These are phyloP conservation scores for Paecilomyces niveus DNA, from an alignment of 2,329 filamentous ascomycete species.

Conservation along the genomic window DNA sequence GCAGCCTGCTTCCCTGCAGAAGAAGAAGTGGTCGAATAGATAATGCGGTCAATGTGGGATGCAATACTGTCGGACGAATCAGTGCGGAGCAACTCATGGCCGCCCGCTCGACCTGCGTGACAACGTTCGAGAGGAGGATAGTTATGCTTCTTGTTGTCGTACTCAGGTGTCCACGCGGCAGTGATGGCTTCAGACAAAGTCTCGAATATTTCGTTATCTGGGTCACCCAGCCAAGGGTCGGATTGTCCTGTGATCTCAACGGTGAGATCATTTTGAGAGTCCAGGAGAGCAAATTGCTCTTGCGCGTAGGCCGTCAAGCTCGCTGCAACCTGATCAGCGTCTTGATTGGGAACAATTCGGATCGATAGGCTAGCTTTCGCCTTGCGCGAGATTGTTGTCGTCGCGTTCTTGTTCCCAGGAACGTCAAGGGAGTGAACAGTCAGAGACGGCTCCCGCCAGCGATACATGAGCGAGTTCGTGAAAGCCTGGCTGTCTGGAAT, in stretches of 20 bases:
- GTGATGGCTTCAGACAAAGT: conserved; percentile 81
- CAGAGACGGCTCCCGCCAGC: conserved; percentile 91
- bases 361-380: conserved; percentile 85
- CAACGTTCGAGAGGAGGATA: conserved; percentile 24
- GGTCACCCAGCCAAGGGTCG: conserved; percentile 93
- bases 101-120: conserved; percentile 9
- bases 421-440: conserved; percentile 84
- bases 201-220: conserved; percentile 81
- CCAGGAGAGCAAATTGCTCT: conserved; percentile 64
- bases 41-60: conserved; percentile 32
- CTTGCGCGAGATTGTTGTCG: conserved; percentile 75
- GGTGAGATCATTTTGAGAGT: conserved; percentile 71
- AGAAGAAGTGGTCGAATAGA: conserved; percentile 31
- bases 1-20: conserved; percentile 20
- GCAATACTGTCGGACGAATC: conserved; percentile 33
- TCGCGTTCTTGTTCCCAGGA: conserved; percentile 79
- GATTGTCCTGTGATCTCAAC: conserved; percentile 88
- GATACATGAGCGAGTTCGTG: conserved; percentile 78
- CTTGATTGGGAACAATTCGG: conserved; percentile 87
- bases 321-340: conserved; percentile 67
- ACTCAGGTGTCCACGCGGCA: conserved; percentile 62
- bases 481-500: conserved; percentile 61
- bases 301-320: conserved; percentile 61
- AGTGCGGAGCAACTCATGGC: conserved; percentile 20
- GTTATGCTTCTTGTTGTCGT: conserved; percentile 23